These are phyloP conservation scores for Rhodocollybia butyracea DNA, from an alignment of 768 basidiomycete species.

Conservation along the genomic window DNA sequence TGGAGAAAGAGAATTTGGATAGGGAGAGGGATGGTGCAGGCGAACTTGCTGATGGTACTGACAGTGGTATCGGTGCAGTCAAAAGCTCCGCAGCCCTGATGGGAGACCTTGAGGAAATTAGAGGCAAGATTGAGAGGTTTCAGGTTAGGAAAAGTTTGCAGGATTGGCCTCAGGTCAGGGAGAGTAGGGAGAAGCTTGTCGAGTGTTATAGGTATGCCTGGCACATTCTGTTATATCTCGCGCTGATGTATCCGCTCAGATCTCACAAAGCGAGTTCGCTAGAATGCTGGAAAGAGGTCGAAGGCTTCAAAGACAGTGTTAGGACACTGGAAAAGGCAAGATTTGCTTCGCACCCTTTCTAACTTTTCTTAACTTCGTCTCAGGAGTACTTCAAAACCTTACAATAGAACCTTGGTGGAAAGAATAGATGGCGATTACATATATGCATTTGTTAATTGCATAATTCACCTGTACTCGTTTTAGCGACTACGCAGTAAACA, in stretches of 20 bases:
- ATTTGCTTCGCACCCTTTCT: not conserved
- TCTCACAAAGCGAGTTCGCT: slow-evolving; percentile 50
- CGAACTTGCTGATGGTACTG: slow-evolving; percentile 32
- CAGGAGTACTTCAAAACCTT: slow-evolving; percentile 66
- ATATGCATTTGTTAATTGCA: too few species aligned
- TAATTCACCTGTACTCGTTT: too few species aligned
- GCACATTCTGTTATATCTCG: not conserved
- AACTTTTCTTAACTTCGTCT: slow-evolving; percentile 10
- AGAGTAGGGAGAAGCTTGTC: slow-evolving; percentile 55
- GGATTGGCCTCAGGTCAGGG: slow-evolving; percentile 55
- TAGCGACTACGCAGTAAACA: too few species aligned
- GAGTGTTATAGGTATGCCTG: slow-evolving; percentile 73
- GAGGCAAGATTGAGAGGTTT: slow-evolving; percentile 68
- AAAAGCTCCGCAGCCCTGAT: slow-evolving; percentile 61
- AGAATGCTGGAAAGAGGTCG: slow-evolving; percentile 74
- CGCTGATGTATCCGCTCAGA: slow-evolving; percentile 13
- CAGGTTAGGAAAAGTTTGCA: slow-evolving; percentile 51
- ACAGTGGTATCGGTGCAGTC: slow-evolving; percentile 36
- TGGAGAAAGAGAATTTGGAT: slow-evolving; percentile 88
- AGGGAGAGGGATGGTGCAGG: slow-evolving; percentile 59
- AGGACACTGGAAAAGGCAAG: slow-evolving; percentile 65
- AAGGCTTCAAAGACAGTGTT: slow-evolving; percentile 67
- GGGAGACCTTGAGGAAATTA: slow-evolving; percentile 75
- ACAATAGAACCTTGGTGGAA: slow-evolving; percentile 32
- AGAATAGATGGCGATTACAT: too few species aligned